phyloP scores from a whole-genome alignment of 345 rosid species.

The Clausena lansium region DNA sequence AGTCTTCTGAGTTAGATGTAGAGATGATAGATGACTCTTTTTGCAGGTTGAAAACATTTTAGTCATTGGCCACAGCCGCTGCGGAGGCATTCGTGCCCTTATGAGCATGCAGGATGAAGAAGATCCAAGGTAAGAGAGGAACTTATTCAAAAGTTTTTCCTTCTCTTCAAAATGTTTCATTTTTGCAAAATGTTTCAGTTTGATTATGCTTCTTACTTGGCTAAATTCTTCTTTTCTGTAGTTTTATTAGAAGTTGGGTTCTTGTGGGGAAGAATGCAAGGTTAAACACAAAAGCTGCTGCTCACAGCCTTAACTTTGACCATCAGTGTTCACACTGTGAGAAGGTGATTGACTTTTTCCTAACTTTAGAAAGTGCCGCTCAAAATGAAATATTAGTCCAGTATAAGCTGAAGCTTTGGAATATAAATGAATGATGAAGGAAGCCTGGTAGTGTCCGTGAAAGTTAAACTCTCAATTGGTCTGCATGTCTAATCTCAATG shows the following conservation, averaged over 20 bases:
- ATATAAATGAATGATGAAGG: background rate
- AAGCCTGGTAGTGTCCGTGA: background rate
- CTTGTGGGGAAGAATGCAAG: slow-evolving; percentile 76
- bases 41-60: slow-evolving; percentile 89
- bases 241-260: slow-evolving; percentile 89
- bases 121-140: slow-evolving; percentile 56
- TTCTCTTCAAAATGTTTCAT: background rate
- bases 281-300: slow-evolving; percentile 58
- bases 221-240: slow-evolving; percentile 34
- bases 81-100: slow-evolving; percentile 95
- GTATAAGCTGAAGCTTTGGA: background rate
- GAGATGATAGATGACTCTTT: background rate
- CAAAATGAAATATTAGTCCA: background rate
- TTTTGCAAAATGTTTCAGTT: background rate
- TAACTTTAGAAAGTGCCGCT: background rate
- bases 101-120: slow-evolving; percentile 81
- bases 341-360: slow-evolving; percentile 53
- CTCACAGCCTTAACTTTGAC: slow-evolving; percentile 68
- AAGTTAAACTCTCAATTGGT: background rate
- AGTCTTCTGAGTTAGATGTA: background rate
- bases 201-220: background rate
- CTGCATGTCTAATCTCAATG: background rate
- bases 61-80: slow-evolving; percentile 88
- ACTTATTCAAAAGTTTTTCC: background rate
- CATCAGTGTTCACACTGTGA: slow-evolving; percentile 89